Base-by-base conservation (phyloP, 179 eudicot genomes). In the Monotropa hypopitys region DNA sequence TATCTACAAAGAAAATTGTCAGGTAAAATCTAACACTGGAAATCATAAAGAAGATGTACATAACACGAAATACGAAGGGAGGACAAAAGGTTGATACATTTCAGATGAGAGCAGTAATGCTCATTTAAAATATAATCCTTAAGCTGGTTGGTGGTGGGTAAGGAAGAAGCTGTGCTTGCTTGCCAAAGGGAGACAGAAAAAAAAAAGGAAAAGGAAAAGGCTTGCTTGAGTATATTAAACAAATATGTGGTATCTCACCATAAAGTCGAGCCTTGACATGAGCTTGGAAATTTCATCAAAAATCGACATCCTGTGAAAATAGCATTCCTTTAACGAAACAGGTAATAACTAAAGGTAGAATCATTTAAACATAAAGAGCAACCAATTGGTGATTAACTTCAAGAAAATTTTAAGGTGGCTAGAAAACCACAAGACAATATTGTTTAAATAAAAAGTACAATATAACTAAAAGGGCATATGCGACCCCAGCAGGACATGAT, bases 211-310 rank as follows among this genome's bases (percentile, higher is more conserved):
- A 28, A 12, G 49, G 23, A 23, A 42, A 42, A 47, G 73, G 49
- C 49, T 62, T 51, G 46, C 11, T 28, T 20, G 35, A 74, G 42
- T 9, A 73, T 30, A 73, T 33, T 75, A 13, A 75, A 21, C n/a
- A 10, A 62, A 21, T 56, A 42, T 46, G 18, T 70, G 20, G 42
- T 16, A 81, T 15, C 84, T 77, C 83, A 93, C 98, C 91, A 67
- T 82, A 71, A 89, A 28, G 75, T 88, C 87, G 46, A 88, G 84
- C 69, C 77, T 78, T 21, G 85, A 83, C 93, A 87, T 88, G 56
- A 93, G 90, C 81, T 84, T 87, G 78, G 67, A 84, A 57, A 90
- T 75, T 84, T 89, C 92, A 56, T 86, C 92, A 80, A 86, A 59
- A 76, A 87, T 67, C 9, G 88, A 81, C 75, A 66, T 49, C 79